phyloP scores from a whole-genome alignment of 306 rosid genomes.

The Cicer judaicum region DNA sequence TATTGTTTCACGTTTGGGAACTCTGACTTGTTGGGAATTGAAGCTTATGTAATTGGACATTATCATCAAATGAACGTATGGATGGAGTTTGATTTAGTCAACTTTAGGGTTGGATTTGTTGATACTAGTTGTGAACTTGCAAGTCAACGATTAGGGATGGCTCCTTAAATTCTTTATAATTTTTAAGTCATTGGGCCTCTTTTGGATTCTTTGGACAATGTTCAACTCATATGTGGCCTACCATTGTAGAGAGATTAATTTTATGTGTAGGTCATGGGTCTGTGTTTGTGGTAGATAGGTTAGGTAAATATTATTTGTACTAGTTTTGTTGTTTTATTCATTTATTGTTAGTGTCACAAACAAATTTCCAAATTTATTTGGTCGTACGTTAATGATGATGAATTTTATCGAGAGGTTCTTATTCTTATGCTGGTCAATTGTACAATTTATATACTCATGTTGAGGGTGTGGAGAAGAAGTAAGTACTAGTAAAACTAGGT shows the following conservation, averaged over 20 bases:
- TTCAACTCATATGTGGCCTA: neutral
- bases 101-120: constrained; percentile 76
- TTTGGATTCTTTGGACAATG: constrained; percentile 1
- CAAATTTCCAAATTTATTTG: neutral
- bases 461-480: neutral
- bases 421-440: constrained; percentile 13
- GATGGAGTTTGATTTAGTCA: constrained; percentile 86
- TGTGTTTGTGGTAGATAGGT: constrained; percentile 21
- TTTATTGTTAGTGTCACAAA: neutral
- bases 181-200: neutral
- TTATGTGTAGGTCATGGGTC: constrained; percentile 27
- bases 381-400: neutral
- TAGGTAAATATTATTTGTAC: constrained; percentile 31
- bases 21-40: constrained; percentile 72
- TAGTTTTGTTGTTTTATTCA: constrained; percentile 16
- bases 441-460: neutral
- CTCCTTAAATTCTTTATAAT: neutral
- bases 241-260: neutral
- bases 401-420: constrained; percentile 15
- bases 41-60: constrained; percentile 78
- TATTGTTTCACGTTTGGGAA: constrained; percentile 86
- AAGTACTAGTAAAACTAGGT: neutral
- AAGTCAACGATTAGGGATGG: constrained; percentile 64
- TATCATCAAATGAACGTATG: constrained; percentile 90
- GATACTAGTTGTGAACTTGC: constrained; percentile 72